Evolutionary conservation across 129 eudicot species (phyloP).

Genomic region (Tagetes patula): DNA sequence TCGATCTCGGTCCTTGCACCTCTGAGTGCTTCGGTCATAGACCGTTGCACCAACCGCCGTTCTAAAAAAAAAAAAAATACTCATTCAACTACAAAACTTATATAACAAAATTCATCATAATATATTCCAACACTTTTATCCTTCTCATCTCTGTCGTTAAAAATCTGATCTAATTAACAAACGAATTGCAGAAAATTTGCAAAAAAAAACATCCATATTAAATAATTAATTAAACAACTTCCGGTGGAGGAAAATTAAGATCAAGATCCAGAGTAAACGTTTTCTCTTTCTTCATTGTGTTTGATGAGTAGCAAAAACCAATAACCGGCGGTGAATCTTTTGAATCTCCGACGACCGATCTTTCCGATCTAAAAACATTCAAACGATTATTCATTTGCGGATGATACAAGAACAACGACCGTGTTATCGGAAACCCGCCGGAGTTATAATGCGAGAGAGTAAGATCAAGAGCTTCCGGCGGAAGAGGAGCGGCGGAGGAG

Average conservation of each 20-base stretch:
- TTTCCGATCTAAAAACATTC: constrained; percentile 30
- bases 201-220: neutral
- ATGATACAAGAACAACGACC: constrained; percentile 29
- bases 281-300: constrained; percentile 6
- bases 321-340: constrained; percentile 32
- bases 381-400: constrained; percentile 35
- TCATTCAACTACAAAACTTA: neutral
- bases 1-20: no score
- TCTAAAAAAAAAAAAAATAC: neutral
- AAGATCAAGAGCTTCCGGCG: constrained; percentile 46
- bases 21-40: no score
- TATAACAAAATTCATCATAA: no score
- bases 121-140: neutral
- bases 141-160: neutral
- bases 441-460: constrained; percentile 30
- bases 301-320: neutral
- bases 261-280: constrained; percentile 40
- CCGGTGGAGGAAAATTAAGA: constrained; percentile 56
- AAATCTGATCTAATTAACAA: constrained; percentile 16
- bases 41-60: no score
- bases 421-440: constrained; percentile 12
- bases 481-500: constrained; percentile 26
- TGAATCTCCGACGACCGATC: constrained; percentile 31
- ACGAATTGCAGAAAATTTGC: neutral
- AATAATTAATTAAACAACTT: constrained; percentile 24